phyloP scores from a whole-genome alignment of 164 flowering plant genomes.

The Umbilicus rupestris region DNA sequence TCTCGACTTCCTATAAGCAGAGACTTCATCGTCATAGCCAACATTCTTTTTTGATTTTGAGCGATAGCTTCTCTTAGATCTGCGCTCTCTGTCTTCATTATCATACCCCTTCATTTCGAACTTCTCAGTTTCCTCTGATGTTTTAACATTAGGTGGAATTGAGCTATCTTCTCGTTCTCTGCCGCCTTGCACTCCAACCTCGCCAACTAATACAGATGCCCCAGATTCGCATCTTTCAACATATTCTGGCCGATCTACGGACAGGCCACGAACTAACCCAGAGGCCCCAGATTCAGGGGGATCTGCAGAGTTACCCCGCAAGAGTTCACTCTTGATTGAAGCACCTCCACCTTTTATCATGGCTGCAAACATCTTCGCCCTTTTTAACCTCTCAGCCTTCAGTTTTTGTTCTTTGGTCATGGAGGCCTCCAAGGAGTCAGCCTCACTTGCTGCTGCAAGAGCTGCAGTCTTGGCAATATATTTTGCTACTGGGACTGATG shows the following conservation, averaged over 20 bases:
- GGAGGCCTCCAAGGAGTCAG: constrained; percentile 63
- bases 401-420: constrained; percentile 65
- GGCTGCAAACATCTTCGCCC: constrained; percentile 93
- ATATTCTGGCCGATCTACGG: constrained; percentile 37
- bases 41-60: constrained; percentile 33
- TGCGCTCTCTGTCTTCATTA: constrained; percentile 24
- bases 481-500: constrained; percentile 33
- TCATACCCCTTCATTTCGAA: constrained; percentile 22
- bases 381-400: constrained; percentile 83
- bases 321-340: constrained; percentile 21
- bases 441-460: constrained; percentile 51
- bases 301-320: constrained; percentile 40
- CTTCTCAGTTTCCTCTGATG: constrained; percentile 19
- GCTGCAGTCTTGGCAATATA: constrained; percentile 52
- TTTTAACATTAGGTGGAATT: constrained; percentile 29
- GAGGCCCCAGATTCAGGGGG: constrained; percentile 35
- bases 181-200: constrained; percentile 14
- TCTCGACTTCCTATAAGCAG: background rate
- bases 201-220: constrained; percentile 29
- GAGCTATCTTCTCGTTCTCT: constrained; percentile 61
- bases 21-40: constrained; percentile 17
- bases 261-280: constrained; percentile 48
- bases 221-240: constrained; percentile 39
- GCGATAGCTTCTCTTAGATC: constrained; percentile 44
- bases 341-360: constrained; percentile 56